phyloP scores from a whole-genome alignment of 495 filamentous ascomycete genomes.

The Neurospora terricola region DNA sequence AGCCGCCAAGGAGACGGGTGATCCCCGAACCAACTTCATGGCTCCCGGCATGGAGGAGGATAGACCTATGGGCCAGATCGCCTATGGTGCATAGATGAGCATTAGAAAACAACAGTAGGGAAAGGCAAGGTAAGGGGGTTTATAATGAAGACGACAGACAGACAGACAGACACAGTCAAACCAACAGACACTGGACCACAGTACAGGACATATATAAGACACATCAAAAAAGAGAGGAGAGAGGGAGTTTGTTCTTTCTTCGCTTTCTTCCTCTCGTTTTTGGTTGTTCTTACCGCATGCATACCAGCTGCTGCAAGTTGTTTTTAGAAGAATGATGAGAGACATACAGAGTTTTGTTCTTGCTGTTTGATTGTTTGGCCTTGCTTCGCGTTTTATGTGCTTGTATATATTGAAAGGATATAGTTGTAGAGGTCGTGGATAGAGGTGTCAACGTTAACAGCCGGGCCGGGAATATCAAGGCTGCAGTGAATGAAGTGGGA shows the following conservation, averaged over 20 bases:
- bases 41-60: conserved; percentile 57
- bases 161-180: background rate
- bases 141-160: background rate
- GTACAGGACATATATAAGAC: background rate
- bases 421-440: background rate
- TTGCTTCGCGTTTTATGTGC: background rate
- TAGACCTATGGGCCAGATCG: conserved; percentile 41
- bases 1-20: conserved; percentile 60
- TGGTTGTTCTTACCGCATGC: background rate
- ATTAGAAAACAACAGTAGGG: conserved; percentile 1
- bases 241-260: background rate
- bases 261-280: background rate
- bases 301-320: background rate
- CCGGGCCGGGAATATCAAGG: background rate
- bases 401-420: background rate
- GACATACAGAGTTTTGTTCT: background rate
- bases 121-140: background rate
- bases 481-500: background rate
- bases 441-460: background rate
- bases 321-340: background rate
- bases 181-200: background rate
- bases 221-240: background rate
- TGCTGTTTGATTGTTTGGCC: background rate
- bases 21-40: conserved; percentile 78
- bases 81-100: conserved; percentile 33